Base-by-base conservation (phyloP, 2,329 filamentous ascomycete genomes). In the Pseudogymnoascus sp. region DNA sequence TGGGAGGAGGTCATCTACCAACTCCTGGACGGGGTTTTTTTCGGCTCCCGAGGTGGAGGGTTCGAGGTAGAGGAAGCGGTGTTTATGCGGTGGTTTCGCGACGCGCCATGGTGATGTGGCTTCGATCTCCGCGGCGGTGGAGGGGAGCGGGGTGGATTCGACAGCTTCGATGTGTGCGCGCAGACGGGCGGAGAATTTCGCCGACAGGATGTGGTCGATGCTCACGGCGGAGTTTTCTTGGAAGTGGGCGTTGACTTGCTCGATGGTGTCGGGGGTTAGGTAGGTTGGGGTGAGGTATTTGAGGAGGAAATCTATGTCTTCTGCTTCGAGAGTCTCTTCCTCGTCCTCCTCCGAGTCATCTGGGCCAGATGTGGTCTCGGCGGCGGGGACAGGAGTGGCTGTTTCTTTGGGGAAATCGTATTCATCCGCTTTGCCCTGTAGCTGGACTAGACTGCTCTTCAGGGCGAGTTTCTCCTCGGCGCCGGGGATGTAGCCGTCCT, bases 281-380 rank as follows among this genome's bases (percentile, higher is more conserved):
- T 97, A 99, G 11, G 88, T 90, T 0, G 95, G 93, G 12, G 91
- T 84, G 72, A 99, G 88, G 78, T 92, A 99, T 73, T 92, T 88
- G 67, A 97, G 84, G 62, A 99, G 77, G 74, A 97, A 97, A 66
- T 93, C 89, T 33, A 97, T 82, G 69, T 97, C 95, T 14, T 83
- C 81, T 72, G 91, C 89, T 14, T 89, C 87, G 43, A 97, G 81
- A 16, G 80, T 79, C 28, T 76, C 74, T 43, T 69, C 69, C 62
- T 64, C 45, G 12, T 76, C 74, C 43, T 69, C 69, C 62, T 64
- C 45, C 12, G 14, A 33, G 49, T 64, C 65, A 28, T 18, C 28
- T 4, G 25, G n/a, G 45, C n/a, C 5, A 2, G 25, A 6, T 9
- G 62, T 63, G 3, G 71, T 62, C 45, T 66, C 66, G 16, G 65